Evolutionary conservation across 2,329 filamentous ascomycete genomes (phyloP), one percentile per base, ranked within the genome.

Genomic region (Colletotrichum eleusines): DNA sequence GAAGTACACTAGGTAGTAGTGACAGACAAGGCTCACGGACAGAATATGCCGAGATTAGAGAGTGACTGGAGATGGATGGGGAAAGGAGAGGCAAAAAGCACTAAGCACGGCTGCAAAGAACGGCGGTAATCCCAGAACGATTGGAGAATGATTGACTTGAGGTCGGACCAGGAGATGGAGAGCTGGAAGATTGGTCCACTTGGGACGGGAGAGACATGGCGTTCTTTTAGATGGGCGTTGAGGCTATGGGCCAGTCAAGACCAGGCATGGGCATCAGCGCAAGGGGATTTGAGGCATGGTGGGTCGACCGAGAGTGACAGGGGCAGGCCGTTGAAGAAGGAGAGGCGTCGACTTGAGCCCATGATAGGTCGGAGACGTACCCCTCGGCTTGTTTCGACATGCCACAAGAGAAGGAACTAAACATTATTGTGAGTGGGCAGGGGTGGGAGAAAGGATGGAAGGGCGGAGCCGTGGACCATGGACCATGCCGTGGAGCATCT

Each of bases 221-320:
- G 65, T 65, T 64, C 69, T 65, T 73, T 61, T 57, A 69, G 72
- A 54, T 66, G 63, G 74, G 62, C 73, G 76, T 78, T 75, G 76
- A 79, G 75, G 74, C 66, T 69, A 35, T 60, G 42, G 63, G 61
- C 80, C 80, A 81, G 76, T 81, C 73, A 76, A 75, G 74, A 75
- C 76, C 75, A 76, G 79, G 77, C 78, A 78, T 79, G 70, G 66
- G 76, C 76, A 76, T 78, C 73, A 75, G 73, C 72, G 75, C 75
- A 75, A 75, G 75, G 73, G 71, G 77, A 80, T 82, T 81, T 78
- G 81, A 82, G 75, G 81, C 79, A 79, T 77, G 74, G 76, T 77
- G 77, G 80, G 78, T 78, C 75, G 74, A 69, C 73, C 74, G 74
- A 78, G 76, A 76, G 76, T 73, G 70, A 73, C 74, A 76, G 76